Percentiles rank a stretch among this genome's conserved stretches.
phyloP scores from a whole-genome alignment of 495 filamentous ascomycete species.

The Tuber microsphaerosporum region DNA sequence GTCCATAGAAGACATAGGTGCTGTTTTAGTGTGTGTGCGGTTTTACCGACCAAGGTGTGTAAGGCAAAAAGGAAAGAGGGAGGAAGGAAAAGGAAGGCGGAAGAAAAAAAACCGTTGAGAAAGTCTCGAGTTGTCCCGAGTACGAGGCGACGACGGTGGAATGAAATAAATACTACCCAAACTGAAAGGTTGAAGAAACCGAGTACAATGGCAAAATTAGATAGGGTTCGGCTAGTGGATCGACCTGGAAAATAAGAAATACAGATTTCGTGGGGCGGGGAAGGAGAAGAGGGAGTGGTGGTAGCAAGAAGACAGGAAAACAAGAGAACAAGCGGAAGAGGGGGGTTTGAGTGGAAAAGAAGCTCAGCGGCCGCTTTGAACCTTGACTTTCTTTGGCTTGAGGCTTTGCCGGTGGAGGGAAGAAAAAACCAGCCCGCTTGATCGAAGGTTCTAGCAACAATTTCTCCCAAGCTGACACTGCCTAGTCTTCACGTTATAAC shows the following conservation, averaged over 20 bases:
- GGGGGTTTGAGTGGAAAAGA: constrained; percentile 6
- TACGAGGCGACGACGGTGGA: constrained; percentile 19
- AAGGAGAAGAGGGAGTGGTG: constrained; percentile 9
- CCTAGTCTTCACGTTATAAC: background rate
- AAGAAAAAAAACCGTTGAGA: constrained; percentile 8
- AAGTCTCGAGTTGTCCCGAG: constrained; percentile 12
- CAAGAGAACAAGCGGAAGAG: constrained; percentile 16
- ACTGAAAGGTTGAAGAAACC: background rate
- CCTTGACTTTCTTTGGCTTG: background rate
- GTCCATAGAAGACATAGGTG: constrained; percentile 57
- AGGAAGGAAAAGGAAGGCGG: background rate
- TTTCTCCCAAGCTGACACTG: constrained; percentile 17
- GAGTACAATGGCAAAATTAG: background rate
- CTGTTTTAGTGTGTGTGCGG: constrained; percentile 5
- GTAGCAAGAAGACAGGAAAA: constrained; percentile 10
- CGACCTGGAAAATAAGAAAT: background rate
- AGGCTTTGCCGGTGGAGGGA: constrained; percentile 11
- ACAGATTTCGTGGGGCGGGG: constrained; percentile 6
- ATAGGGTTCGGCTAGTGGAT: background rate
- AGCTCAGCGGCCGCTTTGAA: background rate
- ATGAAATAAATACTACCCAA: background rate
- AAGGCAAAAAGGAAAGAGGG: constrained; percentile 10
- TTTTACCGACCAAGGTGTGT: constrained; percentile 8
- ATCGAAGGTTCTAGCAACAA: constrained; percentile 38
- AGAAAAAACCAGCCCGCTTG: constrained; percentile 21